A percentile compares a stretch with the other conserved stretches of the same genome.
phyloP scores from a whole-genome alignment of 495 filamentous ascomycete species.

The Umbilicaria muhlenbergii region DNA sequence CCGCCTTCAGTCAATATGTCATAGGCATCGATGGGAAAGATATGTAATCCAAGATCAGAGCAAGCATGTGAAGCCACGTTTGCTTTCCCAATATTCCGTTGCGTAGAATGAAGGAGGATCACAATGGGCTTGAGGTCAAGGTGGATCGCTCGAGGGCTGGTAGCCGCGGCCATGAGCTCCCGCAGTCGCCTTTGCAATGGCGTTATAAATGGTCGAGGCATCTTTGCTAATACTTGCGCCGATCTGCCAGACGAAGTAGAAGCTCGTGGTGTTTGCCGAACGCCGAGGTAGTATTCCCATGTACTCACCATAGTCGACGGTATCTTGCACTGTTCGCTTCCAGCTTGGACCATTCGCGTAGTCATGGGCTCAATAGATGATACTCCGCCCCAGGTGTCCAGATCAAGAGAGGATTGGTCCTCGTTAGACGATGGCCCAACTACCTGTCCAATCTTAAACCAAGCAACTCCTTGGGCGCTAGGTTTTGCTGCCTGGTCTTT shows the following conservation, averaged over 20 bases:
- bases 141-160: conserved; percentile 72
- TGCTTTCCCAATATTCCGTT: conserved; percentile 81
- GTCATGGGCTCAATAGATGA: conserved; percentile 66
- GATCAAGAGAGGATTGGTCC: conserved; percentile 31
- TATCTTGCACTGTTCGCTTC: conserved; percentile 61
- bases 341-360: conserved; percentile 78
- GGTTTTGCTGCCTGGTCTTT: not conserved
- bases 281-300: conserved; percentile 77
- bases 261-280: conserved; percentile 39
- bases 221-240: conserved; percentile 11
- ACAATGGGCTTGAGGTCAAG: conserved; percentile 76
- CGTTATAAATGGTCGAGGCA: conserved; percentile 37
- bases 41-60: conserved; percentile 77
- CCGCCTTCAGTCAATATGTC: conserved; percentile 85
- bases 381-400: conserved; percentile 66
- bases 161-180: conserved; percentile 77
- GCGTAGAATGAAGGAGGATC: conserved; percentile 74
- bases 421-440: conserved; percentile 37
- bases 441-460: conserved; percentile 76
- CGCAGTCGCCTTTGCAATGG: conserved; percentile 60
- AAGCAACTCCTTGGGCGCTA: conserved; percentile 45
- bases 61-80: conserved; percentile 61
- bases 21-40: conserved; percentile 79
- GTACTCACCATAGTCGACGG: conserved; percentile 56
- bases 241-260: conserved; percentile 7